Evolutionary conservation across 2,329 filamentous ascomycete species (phyloP).

Genomic region (Mycosphaerella sp.): DNA sequence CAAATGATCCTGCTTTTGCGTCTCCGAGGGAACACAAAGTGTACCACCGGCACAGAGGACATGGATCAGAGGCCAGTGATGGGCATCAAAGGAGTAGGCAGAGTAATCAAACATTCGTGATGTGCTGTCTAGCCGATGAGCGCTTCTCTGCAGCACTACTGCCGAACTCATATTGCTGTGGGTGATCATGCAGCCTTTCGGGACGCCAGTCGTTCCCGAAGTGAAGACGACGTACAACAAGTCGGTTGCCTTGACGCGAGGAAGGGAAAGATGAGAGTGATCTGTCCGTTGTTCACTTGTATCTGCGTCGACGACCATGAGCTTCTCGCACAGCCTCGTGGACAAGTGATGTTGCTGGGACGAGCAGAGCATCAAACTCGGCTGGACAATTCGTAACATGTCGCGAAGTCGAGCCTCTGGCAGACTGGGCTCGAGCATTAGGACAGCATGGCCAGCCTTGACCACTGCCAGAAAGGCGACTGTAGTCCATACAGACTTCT

Average conservation of each 20-base stretch:
- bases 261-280: not conserved
- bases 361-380: slow-evolving; percentile 15
- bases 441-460: slow-evolving; percentile 30
- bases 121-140: not conserved
- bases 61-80: slow-evolving; percentile 2
- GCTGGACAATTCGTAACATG: slow-evolving; percentile 25
- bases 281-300: not conserved
- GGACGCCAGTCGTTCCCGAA: slow-evolving; percentile 47
- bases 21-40: slow-evolving; percentile 21
- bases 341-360: not conserved
- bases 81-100: slow-evolving; percentile 23
- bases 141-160: not conserved
- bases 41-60: slow-evolving; percentile 18
- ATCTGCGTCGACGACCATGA: not conserved
- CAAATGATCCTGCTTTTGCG: slow-evolving; percentile 14
- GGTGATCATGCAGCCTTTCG: slow-evolving; percentile 13
- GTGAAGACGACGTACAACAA: slow-evolving; percentile 16
- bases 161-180: slow-evolving; percentile 10
- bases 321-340: not conserved
- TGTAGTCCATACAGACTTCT: slow-evolving; percentile 27
- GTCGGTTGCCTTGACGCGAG: not conserved
- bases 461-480: slow-evolving; percentile 26
- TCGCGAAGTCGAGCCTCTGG: slow-evolving; percentile 25
- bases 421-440: slow-evolving; percentile 14
- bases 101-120: slow-evolving; percentile 21